Base-by-base conservation (phyloP, 225 moss, liverwort and hornwort species). In the Bryum argenteum region DNA sequence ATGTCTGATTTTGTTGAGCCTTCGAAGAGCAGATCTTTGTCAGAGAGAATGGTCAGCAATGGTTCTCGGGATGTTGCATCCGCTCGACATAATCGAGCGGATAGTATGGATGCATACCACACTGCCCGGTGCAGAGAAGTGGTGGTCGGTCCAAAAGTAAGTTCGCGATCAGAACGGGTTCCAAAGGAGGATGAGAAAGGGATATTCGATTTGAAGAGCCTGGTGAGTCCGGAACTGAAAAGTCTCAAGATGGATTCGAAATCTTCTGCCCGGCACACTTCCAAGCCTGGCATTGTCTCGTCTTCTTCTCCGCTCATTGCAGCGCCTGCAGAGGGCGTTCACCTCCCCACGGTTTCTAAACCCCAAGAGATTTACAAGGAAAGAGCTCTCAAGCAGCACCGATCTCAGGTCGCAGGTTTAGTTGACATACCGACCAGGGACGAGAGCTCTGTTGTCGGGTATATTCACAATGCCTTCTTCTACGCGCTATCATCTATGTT, bases 1-100 rank as follows among this genome's bases (percentile, higher is more conserved):
- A 62, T 87, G 3, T 81, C 78, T 41, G 78, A 80, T 1, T 83
- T 81, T 19, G n/a, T 87, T 70, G 83, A 67, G 54, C 57, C 58
- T 17, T 50, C 26, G 0, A 78, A 83, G 58, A 73, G 44, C 18
- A 78, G 55, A 48, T 69, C 73, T 38, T 37, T 44, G 11, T 60
- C 55, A 6, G 69, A 70, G 54, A 70, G 17, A 48, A 26, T 17
- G 14, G 26, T 39, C 7, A 47, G n/a, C 10, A 40, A 79, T 14
- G 45, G 21, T 52, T 11, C 33, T 1, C 66, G 53, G 38, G 73
- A 59, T 40, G 11, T 43, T 28, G 66, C 22, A 58, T 50, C 57
- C 33, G 10, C 54, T 51, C 70, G 76, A 48, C 70, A 61, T 18
- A 33, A 3, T 53, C 68, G 64, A 45, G 64, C 65, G 28, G 65